These are phyloP conservation scores for Lentinula raphanica DNA, from an alignment of 768 basidiomycete species.

Conservation along the genomic window DNA sequence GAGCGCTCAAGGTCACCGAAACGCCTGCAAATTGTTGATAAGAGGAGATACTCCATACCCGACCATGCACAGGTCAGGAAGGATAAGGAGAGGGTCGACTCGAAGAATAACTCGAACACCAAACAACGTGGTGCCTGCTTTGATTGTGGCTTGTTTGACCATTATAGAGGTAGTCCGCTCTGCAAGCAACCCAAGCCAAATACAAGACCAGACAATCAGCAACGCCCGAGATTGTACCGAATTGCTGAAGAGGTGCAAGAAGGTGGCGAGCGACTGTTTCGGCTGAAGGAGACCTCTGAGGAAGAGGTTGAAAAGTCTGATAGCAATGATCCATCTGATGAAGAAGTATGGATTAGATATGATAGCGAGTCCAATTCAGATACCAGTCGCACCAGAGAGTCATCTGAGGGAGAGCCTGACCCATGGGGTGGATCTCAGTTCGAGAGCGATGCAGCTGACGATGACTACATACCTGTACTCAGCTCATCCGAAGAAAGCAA, in stretches of 20 bases:
- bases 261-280: not conserved
- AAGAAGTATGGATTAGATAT: not conserved
- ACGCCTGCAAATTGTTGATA: not conserved
- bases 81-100: not conserved
- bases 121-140: no score
- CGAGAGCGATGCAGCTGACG: not conserved
- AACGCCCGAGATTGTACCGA: not conserved
- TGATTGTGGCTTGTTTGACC: not conserved
- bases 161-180: not conserved
- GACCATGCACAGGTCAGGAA: not conserved
- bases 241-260: not conserved
- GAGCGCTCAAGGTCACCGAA: no score
- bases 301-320: not conserved
- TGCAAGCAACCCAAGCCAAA: not conserved
- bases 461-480: not conserved
- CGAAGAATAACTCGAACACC: not conserved
- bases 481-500: no score
- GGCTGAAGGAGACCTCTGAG: not conserved
- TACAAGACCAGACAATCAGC: not conserved
- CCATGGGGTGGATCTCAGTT: conserved; percentile 5
- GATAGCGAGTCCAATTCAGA: not conserved
- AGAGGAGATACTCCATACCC: not conserved
- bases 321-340: not conserved
- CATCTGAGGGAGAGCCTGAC: not conserved
- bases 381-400: not conserved